Base-by-base conservation (phyloP, 495 filamentous ascomycete species). In the Choiromyces venosus region DNA sequence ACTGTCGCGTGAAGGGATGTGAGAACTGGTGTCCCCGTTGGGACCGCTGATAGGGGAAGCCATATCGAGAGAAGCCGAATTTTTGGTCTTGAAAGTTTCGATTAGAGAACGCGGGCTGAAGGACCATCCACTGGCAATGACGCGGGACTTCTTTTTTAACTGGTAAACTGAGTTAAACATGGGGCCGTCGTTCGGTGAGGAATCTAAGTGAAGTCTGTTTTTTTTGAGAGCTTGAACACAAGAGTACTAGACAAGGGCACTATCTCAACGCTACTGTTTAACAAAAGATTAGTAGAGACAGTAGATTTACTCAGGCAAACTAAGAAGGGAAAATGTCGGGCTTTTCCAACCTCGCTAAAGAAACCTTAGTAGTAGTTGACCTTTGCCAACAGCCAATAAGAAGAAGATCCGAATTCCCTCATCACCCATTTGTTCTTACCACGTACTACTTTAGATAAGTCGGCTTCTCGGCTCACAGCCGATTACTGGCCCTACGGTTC, bases 81-180 rank as follows among this genome's bases (percentile, higher is more conserved):
- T 76, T 37, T 65, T 68, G 6, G 21, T 12, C 65, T 21, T 68
- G 14, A 68, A 44, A 18, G 18, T 16, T 35, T 39, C 68, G 14
- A 40, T 44, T 37, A 77, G 42, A 21, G 67, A 39, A 40, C 73
- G 42, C 37, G 64, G 39, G 56, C 67, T 66, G 33, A 61, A 69
- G 67, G 66, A 42, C 44, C 65, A 70, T 38, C 64, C 72, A 6
- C 44, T n/a, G 29, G 69, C 12, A 38, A 76, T 37, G 37, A 69
- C 70, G 42, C 61, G 12, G 35, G 37, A 44, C 42, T 66, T 37
- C 21, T 18, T 70, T 52, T 72, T 69, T 29, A 67, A 44, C 36
- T 42, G 74, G 44, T 73, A 36, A 12, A 46, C 33, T 12, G 25
- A 33, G 52, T 16, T 14, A 61, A 29, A 33, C 52, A 61, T 14